A percentile compares a stretch with the other conserved stretches of the same genome.
phyloP scores from a whole-genome alignment of 2,329 filamentous ascomycete genomes.

The Aureobasidium sp. region DNA sequence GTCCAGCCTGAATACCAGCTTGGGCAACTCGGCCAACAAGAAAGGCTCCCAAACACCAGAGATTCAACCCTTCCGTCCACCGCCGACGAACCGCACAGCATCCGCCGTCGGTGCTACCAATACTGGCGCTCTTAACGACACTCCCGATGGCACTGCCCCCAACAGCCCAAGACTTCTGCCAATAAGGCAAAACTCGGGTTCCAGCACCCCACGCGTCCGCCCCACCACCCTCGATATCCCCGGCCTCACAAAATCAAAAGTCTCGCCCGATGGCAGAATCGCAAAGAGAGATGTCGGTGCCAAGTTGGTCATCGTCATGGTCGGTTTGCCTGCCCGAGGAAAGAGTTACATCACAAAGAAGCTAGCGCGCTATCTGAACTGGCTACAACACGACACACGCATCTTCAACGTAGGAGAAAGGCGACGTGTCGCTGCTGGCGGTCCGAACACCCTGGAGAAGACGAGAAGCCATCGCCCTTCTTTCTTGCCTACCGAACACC shows the following conservation, averaged over 20 bases:
- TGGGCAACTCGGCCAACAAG: neutral
- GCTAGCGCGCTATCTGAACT: conserved; percentile 86
- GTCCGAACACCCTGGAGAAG: conserved; percentile 31
- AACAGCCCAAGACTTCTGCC: conserved; percentile 53
- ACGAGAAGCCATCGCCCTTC: conserved; percentile 18
- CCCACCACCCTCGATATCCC: conserved; percentile 96
- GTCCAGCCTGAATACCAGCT: conserved; percentile 10
- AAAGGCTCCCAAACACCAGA: neutral
- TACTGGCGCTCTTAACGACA: conserved; percentile 49
- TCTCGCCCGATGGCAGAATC: conserved; percentile 92
- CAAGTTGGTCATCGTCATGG: conserved; percentile 97
- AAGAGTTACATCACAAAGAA: conserved; percentile 99
- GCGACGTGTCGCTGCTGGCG: conserved; percentile 66
- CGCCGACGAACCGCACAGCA: conserved; percentile 1
- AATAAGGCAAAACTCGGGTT: conserved; percentile 63
- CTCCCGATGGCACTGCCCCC: conserved; percentile 53
- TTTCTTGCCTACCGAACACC: conserved; percentile 15
- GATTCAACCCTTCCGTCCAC: conserved; percentile 2
- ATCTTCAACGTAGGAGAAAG: conserved; percentile 98
- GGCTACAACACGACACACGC: conserved; percentile 90
- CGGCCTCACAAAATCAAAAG: conserved; percentile 87
- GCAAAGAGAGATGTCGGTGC: conserved; percentile 88
- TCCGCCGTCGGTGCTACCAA: neutral
- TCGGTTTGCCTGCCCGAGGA: conserved; percentile 85
- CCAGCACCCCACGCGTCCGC: conserved; percentile 70